phyloP scores from a whole-genome alignment of 2,329 filamentous ascomycete species.

The Apiospora arundinis region DNA sequence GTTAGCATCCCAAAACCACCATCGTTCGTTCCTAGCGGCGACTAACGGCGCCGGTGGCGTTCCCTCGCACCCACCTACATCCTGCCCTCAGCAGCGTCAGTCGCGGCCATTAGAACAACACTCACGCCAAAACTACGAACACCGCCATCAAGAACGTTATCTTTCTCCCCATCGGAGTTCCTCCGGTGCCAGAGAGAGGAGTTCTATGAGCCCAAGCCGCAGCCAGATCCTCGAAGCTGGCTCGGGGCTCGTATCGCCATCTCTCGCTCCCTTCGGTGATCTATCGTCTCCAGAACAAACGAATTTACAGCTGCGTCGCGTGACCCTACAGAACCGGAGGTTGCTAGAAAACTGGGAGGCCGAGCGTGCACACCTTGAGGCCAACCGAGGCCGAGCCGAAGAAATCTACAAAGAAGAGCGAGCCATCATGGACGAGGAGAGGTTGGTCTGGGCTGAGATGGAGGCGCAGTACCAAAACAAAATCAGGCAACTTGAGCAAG shows the following conservation, averaged over 20 bases:
- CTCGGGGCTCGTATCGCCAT: slow-evolving; percentile 25
- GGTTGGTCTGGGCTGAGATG: slow-evolving; percentile 53
- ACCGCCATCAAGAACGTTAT: slow-evolving; percentile 26
- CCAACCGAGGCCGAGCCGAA: slow-evolving; percentile 58
- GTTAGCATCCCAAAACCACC: slow-evolving; percentile 24
- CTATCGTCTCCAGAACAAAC: slow-evolving; percentile 29
- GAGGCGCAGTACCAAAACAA: slow-evolving; percentile 36
- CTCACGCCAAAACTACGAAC: not conserved
- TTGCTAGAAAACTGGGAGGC: slow-evolving; percentile 58
- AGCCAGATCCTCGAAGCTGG: slow-evolving; percentile 16
- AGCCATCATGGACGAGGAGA: slow-evolving; percentile 58
- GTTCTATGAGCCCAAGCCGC: slow-evolving; percentile 32
- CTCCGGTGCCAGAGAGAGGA: slow-evolving; percentile 32
- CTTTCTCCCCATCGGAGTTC: slow-evolving; percentile 35
- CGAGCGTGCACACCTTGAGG: slow-evolving; percentile 60
- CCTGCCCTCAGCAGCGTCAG: not conserved
- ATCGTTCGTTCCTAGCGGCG: slow-evolving; percentile 31
- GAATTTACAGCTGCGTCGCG: slow-evolving; percentile 29
- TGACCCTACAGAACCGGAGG: slow-evolving; percentile 35
- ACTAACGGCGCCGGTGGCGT: slow-evolving; percentile 31
- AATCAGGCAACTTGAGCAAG: slow-evolving; percentile 35
- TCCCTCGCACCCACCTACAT: slow-evolving; percentile 28
- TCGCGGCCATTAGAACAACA: not conserved
- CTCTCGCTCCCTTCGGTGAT: slow-evolving; percentile 27
- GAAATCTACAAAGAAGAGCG: slow-evolving; percentile 63